Evolutionary conservation across 495 filamentous ascomycete genomes (phyloP).

Genomic region (Aspergillus incahuasiensis): DNA sequence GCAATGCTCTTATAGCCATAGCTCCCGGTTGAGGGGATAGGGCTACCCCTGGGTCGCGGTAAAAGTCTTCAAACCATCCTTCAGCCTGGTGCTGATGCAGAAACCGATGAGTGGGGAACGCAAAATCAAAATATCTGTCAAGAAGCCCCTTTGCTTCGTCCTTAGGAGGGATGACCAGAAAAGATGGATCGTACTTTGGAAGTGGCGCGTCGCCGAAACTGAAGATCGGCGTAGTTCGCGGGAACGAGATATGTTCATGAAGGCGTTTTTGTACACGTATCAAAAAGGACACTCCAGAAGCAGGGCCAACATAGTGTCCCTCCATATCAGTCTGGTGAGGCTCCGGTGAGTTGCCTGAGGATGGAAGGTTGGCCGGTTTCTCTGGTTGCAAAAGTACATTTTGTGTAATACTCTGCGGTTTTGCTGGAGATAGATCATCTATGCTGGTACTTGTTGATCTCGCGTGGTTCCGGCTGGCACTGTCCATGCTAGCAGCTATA

Average conservation of each 20-base stretch:
- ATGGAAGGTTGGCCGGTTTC: neutral
- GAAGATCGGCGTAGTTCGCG: slow-evolving; percentile 23
- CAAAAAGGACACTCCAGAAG: slow-evolving; percentile 32
- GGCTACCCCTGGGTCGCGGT: slow-evolving; percentile 8
- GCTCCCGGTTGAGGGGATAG: slow-evolving; percentile 2
- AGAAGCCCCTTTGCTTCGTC: slow-evolving; percentile 22
- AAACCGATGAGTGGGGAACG: slow-evolving; percentile 33
- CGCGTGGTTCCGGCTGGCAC: neutral
- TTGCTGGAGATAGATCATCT: neutral
- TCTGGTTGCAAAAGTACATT: neutral
- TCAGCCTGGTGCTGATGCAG: slow-evolving; percentile 22
- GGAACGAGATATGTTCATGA: slow-evolving; percentile 20
- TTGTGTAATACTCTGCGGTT: neutral
- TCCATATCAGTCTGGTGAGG: slow-evolving; percentile 29
- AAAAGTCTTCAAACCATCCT: slow-evolving; percentile 20
- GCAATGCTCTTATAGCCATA: slow-evolving; percentile 16
- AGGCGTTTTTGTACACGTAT: slow-evolving; percentile 28
- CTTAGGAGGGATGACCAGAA: slow-evolving; percentile 21
- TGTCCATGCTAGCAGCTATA: neutral
- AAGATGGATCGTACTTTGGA: slow-evolving; percentile 20
- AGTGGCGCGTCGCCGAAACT: slow-evolving; percentile 31
- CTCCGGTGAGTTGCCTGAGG: slow-evolving; percentile 25
- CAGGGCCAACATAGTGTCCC: slow-evolving; percentile 33
- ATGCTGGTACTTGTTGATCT: neutral
- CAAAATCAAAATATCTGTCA: slow-evolving; percentile 31